Base-by-base conservation (phyloP, 495 filamentous ascomycete species). In the Hyphodiscus hymeniophilus region DNA sequence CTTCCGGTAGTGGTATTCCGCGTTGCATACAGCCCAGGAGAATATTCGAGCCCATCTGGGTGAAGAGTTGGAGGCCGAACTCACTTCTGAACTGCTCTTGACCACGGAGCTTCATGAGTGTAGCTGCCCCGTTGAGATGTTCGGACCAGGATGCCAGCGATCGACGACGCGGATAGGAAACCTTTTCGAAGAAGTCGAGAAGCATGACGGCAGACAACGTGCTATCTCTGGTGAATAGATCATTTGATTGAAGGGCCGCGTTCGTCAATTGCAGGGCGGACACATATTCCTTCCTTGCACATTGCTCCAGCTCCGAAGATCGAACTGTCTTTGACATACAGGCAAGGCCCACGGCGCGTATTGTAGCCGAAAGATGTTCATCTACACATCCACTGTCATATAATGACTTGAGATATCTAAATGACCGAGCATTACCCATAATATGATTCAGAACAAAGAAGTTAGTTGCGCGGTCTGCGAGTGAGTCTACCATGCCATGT, bases 161-260 rank as follows among this genome's bases (percentile, higher is more conserved):
- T 38, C 59, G 58, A 47, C 10, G 17, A n/a, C 21, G 16, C 2
- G 20, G 12, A 44, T 71, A 71, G 0, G 68, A 64, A 44, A 76
- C 66, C 48, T 75, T 65, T 54, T 63, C 75, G 44, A 77, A 79
- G 0, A 77, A 51, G 3, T 69, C 72, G 26, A 84, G 65, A 30
- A 82, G 66, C 5, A 85, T 62, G 26, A 82, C 72, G 0, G 77
- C 69, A 16, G 77, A 69, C 53, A 85, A 69, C 3, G 79, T 79
- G 39, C 67, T 65, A 60, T 85, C 79, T 35, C 75, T 70, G 48
- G 67, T 70, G 24, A 74, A 76, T 36, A 81, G 72, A 12, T 57
- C 61, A 3, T 70, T 66, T 44, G 76, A 66, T 36, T 61, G 52
- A 8, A 85, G 58, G 8, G 80, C 79, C 21, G 64, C 55, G 41